These are phyloP conservation scores for Phytophthora constricta DNA, from an alignment of 352 stramenopile species.

Conservation along the genomic window DNA sequence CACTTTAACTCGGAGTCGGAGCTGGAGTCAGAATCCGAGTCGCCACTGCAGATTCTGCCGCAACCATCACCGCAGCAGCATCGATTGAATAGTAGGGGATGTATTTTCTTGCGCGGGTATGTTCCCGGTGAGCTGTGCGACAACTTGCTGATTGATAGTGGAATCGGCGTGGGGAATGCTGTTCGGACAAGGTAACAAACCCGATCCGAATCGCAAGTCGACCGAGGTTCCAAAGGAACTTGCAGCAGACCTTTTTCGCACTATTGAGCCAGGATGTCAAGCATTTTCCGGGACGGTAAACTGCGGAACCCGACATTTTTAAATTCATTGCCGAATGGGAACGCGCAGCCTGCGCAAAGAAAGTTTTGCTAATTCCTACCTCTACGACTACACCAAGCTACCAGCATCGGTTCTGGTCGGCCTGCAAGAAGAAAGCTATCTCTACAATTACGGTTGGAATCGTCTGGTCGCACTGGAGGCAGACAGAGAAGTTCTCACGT, in stretches of 20 bases:
- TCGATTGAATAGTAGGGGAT: too few relatives aligned
- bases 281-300: too few relatives aligned
- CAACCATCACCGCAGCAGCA: not conserved
- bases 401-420: not conserved
- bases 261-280: too few relatives aligned
- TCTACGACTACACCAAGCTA: not conserved
- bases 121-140: not conserved
- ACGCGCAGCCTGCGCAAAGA: not conserved
- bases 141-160: not conserved
- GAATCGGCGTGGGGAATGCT: too few relatives aligned
- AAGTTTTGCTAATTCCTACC: not conserved
- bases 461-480: not conserved
- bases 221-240: too few relatives aligned
- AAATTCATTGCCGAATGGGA: too few relatives aligned
- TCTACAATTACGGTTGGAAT: constrained; percentile 9
- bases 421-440: not conserved
- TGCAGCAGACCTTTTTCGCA: too few relatives aligned
- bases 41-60: not conserved
- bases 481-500: not conserved
- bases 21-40: not conserved
- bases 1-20: not conserved
- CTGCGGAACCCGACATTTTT: too few relatives aligned
- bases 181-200: too few relatives aligned
- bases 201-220: too few relatives aligned
- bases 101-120: not conserved